phyloP scores from a whole-genome alignment of 2,329 filamentous ascomycete species.

The Cordyceps militaris region DNA sequence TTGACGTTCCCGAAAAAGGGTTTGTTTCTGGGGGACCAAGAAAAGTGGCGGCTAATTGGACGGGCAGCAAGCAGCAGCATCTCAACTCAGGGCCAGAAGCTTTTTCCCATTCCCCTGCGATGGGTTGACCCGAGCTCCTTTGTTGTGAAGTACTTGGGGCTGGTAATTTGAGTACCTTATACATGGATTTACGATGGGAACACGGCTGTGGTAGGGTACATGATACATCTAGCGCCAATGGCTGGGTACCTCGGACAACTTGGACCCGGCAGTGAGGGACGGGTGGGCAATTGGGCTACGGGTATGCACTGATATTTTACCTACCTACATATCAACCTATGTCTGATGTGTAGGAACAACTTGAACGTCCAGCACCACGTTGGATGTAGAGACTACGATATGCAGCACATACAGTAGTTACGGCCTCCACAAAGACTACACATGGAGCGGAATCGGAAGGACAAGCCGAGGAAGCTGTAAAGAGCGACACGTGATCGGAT shows the following conservation, averaged over 20 bases:
- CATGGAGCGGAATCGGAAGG: too few relatives aligned
- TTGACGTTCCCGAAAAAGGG: not conserved
- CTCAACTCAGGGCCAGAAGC: not conserved
- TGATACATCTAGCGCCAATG: not conserved
- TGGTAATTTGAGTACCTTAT: not conserved
- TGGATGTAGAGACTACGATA: too few relatives aligned
- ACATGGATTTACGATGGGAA: not conserved
- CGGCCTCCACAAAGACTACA: too few relatives aligned
- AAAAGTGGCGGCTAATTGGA: constrained; percentile 3
- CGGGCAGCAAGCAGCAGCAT: too few relatives aligned
- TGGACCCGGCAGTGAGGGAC: too few relatives aligned
- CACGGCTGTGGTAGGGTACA: not conserved
- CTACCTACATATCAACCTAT: too few relatives aligned
- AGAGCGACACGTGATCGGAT: not conserved
- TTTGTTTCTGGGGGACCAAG: not conserved
- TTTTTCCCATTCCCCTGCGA: not conserved
- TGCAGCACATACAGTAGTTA: too few relatives aligned
- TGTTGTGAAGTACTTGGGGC: not conserved
- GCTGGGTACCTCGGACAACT: not conserved
- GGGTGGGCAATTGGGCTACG: too few relatives aligned
- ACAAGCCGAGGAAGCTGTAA: not conserved
- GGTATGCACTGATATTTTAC: too few relatives aligned
- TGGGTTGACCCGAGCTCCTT: constrained; percentile 5
- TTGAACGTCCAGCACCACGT: too few relatives aligned
- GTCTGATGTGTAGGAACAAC: too few relatives aligned